Evolutionary conservation across 1,284 basidiomycete species (phyloP).

Genomic region (Ganoderma leucocontextum): DNA sequence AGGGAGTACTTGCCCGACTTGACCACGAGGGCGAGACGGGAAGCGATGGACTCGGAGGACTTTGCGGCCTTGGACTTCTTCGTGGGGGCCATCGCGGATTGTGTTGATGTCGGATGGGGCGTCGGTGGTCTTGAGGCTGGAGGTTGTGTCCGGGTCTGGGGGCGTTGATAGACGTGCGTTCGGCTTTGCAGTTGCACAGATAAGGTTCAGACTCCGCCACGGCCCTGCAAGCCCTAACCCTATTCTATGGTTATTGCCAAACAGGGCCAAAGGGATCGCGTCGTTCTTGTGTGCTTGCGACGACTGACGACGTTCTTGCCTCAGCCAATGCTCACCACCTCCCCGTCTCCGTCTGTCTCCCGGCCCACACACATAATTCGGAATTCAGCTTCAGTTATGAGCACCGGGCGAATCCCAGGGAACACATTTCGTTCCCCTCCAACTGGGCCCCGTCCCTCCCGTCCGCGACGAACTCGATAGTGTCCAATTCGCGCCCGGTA

Average conservation of each 20-base stretch:
- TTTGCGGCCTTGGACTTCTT: constrained; percentile 95
- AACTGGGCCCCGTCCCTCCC: constrained; percentile 22
- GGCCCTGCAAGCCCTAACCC: constrained; percentile 32
- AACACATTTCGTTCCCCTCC: constrained; percentile 28
- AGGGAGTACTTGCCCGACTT: constrained; percentile 95
- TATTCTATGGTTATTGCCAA: constrained; percentile 25
- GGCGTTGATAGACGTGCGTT: constrained; percentile 16
- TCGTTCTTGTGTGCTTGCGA: constrained; percentile 25
- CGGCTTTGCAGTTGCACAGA: constrained; percentile 34
- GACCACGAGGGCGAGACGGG: constrained; percentile 96
- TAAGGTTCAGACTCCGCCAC: constrained; percentile 34
- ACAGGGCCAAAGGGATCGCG: constrained; percentile 37
- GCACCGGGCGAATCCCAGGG: constrained; percentile 15
- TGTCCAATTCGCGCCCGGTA: constrained; percentile 17
- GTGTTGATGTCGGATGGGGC: constrained; percentile 29
- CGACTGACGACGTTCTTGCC: constrained; percentile 12
- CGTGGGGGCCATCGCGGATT: constrained; percentile 82
- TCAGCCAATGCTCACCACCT: constrained; percentile 13
- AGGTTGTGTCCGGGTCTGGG: constrained; percentile 17
- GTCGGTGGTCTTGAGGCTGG: constrained; percentile 37
- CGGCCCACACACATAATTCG: constrained; percentile 21
- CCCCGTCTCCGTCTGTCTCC: neutral
- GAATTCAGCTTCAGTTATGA: constrained; percentile 30
- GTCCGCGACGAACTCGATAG: constrained; percentile 14
- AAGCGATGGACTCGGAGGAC: constrained; percentile 94